These are phyloP conservation scores for Cryphonectria naterciae DNA, from an alignment of 2,329 filamentous ascomycete species.

Conservation along the genomic window DNA sequence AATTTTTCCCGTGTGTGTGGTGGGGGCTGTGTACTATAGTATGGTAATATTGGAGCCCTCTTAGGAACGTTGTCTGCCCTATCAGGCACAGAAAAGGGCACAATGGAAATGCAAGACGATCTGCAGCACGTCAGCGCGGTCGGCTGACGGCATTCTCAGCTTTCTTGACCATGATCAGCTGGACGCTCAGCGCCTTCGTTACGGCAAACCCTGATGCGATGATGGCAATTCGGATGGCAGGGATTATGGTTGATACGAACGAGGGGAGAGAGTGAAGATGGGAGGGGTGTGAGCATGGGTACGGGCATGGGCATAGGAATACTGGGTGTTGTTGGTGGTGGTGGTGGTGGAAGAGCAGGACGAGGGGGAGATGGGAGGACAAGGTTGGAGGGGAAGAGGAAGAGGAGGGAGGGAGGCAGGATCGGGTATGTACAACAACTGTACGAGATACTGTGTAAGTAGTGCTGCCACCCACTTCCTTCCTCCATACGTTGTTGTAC, in stretches of 20 bases:
- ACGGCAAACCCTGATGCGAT: background rate
- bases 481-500: background rate
- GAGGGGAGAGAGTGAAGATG: background rate
- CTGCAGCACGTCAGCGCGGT: slow-evolving; percentile 22
- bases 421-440: background rate
- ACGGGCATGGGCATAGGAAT: background rate
- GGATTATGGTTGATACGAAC: background rate
- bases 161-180: slow-evolving; percentile 15
- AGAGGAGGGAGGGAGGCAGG: background rate
- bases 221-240: background rate
- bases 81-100: background rate
- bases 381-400: too few relatives aligned
- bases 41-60: background rate
- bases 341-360: background rate
- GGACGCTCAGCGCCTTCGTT: background rate
- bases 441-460: background rate
- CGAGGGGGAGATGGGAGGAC: background rate
- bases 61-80: background rate
- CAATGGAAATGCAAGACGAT: background rate
- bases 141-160: slow-evolving; percentile 23
- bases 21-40: background rate
- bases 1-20: background rate
- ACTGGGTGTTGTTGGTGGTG: background rate
- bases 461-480: background rate
- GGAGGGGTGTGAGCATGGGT: too few relatives aligned